Percentiles rank a stretch among this genome's conserved stretches.
These are phyloP conservation scores for Beauveria bassiana DNA, from an alignment of 2,329 filamentous ascomycete species.

Conservation along the genomic window DNA sequence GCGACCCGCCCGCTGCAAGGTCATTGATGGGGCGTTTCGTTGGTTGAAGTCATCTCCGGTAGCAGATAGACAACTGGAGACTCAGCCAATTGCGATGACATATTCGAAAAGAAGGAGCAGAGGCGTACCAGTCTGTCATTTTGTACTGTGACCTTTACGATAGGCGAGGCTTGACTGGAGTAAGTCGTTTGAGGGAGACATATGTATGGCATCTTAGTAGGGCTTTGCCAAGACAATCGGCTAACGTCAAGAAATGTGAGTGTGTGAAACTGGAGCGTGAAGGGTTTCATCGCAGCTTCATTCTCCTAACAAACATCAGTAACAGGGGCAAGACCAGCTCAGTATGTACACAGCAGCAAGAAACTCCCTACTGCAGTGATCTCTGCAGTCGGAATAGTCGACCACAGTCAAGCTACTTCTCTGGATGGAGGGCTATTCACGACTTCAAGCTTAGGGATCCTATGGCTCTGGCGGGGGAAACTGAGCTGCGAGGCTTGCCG, in stretches of 20 bases:
- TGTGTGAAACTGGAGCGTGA: background rate
- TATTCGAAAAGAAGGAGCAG: background rate
- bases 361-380: background rate
- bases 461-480: too few species aligned
- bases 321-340: background rate
- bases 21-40: background rate
- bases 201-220: background rate
- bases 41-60: too few species aligned
- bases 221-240: background rate
- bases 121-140: background rate
- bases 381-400: background rate
- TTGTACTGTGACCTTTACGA: background rate
- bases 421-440: too few species aligned
- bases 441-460: too few species aligned
- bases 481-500: too few species aligned
- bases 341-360: background rate
- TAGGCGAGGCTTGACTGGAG: background rate
- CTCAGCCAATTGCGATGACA: background rate
- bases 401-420: background rate
- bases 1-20: background rate
- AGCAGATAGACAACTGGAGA: background rate
- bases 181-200: background rate
- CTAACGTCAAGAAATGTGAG: background rate
- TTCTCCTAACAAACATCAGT: background rate
- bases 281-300: background rate